Percentiles rank a stretch among this genome's conserved stretches.
Evolutionary conservation across 1,284 basidiomycete species (phyloP).

Genomic region (Cutaneotrichosporon sp.): DNA sequence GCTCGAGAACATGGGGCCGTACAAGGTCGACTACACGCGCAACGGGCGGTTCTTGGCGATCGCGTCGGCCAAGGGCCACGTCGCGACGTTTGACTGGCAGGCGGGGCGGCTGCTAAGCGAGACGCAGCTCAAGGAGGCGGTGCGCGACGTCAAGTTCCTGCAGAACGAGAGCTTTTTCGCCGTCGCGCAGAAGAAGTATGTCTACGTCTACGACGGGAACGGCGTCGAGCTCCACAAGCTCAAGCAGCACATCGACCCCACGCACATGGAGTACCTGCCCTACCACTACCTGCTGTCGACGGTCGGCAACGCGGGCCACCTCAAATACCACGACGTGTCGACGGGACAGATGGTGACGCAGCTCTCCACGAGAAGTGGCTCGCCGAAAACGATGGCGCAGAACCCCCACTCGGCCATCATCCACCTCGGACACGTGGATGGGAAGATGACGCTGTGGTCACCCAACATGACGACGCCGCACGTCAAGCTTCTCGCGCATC

Average conservation of each 20-base stretch:
- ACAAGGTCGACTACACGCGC: conserved; percentile 73
- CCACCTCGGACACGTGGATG: conserved; percentile 88
- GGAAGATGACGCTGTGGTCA: conserved; percentile 86
- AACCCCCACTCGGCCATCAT: conserved; percentile 91
- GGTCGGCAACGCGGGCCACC: conserved; percentile 80
- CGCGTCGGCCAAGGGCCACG: conserved; percentile 78
- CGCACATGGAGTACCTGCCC: conserved; percentile 86
- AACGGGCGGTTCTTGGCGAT: conserved; percentile 91
- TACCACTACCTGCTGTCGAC: conserved; percentile 94
- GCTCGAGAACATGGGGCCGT: conserved; percentile 74
- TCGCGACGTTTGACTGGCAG: conserved; percentile 96
- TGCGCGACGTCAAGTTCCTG: conserved; percentile 89
- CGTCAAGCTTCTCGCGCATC: conserved; percentile 86
- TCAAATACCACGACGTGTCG: conserved; percentile 97
- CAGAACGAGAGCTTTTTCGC: conserved; percentile 93
- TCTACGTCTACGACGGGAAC: conserved; percentile 92
- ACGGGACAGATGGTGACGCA: conserved; percentile 85
- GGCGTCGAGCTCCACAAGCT: conserved; percentile 84
- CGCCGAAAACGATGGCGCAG: conserved; percentile 84
- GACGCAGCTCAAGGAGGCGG: conserved; percentile 83
- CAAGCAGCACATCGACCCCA: conserved; percentile 80
- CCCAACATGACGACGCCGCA: conserved; percentile 90
- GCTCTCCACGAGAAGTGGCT: conserved; percentile 87
- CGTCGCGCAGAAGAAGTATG: conserved; percentile 95
- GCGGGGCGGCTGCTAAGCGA: conserved; percentile 84